phyloP scores from a whole-genome alignment of 2,329 filamentous ascomycete genomes.

The Thielaviopsis euricoi region DNA sequence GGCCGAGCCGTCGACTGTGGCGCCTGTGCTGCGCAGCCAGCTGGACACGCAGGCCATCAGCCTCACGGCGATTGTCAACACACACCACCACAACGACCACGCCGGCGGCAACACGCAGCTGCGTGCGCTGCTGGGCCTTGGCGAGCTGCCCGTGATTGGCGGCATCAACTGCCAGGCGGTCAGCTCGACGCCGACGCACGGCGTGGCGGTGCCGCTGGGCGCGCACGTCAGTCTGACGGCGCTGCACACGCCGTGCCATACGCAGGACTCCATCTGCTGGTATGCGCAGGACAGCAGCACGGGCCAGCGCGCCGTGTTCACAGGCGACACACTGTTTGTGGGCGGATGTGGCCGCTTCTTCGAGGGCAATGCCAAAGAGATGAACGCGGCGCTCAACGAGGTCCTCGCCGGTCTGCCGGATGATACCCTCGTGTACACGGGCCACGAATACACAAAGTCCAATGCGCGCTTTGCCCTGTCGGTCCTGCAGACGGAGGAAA shows the following conservation, averaged over 20 bases:
- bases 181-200: constrained; percentile 57
- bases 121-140: constrained; percentile 26
- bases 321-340: constrained; percentile 91
- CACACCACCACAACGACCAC: constrained; percentile 92
- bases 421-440: constrained; percentile 83
- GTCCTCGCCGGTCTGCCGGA: constrained; percentile 66
- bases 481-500: constrained; percentile 56
- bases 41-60: constrained; percentile 59
- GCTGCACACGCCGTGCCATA: constrained; percentile 94
- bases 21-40: constrained; percentile 53
- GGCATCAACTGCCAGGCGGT: constrained; percentile 75
- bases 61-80: constrained; percentile 82
- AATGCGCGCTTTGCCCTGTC: constrained; percentile 80
- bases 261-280: constrained; percentile 96
- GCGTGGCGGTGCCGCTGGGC: constrained; percentile 67
- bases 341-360: constrained; percentile 92
- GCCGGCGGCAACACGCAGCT: constrained; percentile 70
- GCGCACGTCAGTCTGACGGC: constrained; percentile 44
- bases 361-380: constrained; percentile 75
- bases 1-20: constrained; percentile 53
- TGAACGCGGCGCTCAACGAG: constrained; percentile 85
- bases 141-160: constrained; percentile 62
- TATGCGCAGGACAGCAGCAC: constrained; percentile 58
- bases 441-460: constrained; percentile 95
- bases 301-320: constrained; percentile 65